Percentiles rank a stretch among this genome's conserved stretches.
phyloP scores from a whole-genome alignment of 2,329 filamentous ascomycete genomes.

The Beauveria bassiana region DNA sequence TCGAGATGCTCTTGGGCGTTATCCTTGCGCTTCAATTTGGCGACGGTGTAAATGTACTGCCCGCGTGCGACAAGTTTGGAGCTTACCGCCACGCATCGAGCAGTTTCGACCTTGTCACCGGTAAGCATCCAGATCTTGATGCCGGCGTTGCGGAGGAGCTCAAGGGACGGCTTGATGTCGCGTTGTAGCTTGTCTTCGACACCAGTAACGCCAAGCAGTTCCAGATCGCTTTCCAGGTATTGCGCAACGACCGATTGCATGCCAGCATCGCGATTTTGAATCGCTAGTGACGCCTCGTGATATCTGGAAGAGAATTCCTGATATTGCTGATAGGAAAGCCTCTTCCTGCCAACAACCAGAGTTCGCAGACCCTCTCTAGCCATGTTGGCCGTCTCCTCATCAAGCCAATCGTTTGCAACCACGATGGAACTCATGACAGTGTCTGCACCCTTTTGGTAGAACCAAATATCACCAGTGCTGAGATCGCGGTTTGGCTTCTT shows the following conservation, averaged over 20 bases:
- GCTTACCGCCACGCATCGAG: conserved; percentile 89
- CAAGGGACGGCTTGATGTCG: conserved; percentile 91
- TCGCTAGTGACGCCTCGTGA: conserved; percentile 70
- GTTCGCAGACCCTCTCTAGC: conserved; percentile 91
- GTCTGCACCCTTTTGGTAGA: conserved; percentile 97
- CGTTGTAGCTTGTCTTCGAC: conserved; percentile 95
- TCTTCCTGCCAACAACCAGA: conserved; percentile 88
- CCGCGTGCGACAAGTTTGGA: conserved; percentile 89
- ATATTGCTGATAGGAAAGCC: conserved; percentile 71
- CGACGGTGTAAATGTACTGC: conserved; percentile 92
- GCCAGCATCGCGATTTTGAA: conserved; percentile 70
- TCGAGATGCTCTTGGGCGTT: conserved; percentile 82
- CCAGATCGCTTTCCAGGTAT: conserved; percentile 79
- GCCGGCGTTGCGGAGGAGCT: conserved; percentile 89
- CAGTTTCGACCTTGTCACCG: conserved; percentile 96
- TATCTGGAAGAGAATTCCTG: conserved; percentile 68
- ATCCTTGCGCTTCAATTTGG: conserved; percentile 76
- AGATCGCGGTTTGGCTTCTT: conserved; percentile 42
- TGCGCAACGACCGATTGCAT: conserved; percentile 75
- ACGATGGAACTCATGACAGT: conserved; percentile 98
- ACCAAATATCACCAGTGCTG: conserved; percentile 78
- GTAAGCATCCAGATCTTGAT: conserved; percentile 99
- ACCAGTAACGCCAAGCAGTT: conserved; percentile 92
- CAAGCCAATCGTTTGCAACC: conserved; percentile 93
- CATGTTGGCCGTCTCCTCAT: conserved; percentile 99